Evolutionary conservation across 2,329 filamentous ascomycete genomes (phyloP).

Genomic region (Purpureocillium takamizusanense): DNA sequence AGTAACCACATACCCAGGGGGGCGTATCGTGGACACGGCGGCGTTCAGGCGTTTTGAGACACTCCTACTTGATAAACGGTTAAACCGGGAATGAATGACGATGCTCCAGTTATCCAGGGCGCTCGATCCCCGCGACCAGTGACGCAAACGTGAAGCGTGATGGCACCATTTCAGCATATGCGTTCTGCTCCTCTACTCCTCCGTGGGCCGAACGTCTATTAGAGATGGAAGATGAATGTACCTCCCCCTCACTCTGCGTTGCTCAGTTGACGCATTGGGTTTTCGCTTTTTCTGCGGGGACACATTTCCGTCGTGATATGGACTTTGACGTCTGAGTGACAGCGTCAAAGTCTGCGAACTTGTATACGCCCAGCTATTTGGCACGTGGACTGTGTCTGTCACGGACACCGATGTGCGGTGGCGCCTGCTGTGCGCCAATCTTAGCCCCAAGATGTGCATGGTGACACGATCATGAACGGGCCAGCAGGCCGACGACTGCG

Average conservation of each 20-base stretch:
- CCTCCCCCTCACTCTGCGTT: conserved; percentile 43
- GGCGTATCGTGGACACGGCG: too few species aligned
- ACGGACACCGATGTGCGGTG: too few species aligned
- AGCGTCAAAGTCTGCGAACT: background rate
- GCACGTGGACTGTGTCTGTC: too few species aligned
- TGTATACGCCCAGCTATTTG: too few species aligned
- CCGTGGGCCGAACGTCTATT: conserved; percentile 46
- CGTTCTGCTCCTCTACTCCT: conserved; percentile 36
- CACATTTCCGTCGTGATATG: conserved; percentile 19
- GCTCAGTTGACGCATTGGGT: conserved; percentile 32
- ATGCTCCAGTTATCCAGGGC: too few species aligned
- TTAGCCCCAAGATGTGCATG: too few species aligned
- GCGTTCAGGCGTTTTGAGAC: too few species aligned
- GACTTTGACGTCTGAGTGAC: background rate
- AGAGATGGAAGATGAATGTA: conserved; percentile 40
- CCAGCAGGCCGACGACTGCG: too few species aligned
- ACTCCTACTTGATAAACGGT: too few species aligned
- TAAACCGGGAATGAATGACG: too few species aligned
- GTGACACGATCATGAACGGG: too few species aligned
- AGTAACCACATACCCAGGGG: conserved; percentile 16
- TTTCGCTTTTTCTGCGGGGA: conserved; percentile 40
- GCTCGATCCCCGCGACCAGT: background rate
- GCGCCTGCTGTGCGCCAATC: too few species aligned
- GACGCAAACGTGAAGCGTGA: background rate
- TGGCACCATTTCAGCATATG: conserved; percentile 43